Percentiles rank a stretch among this genome's conserved stretches.
These are phyloP conservation scores for Apiospora hydei DNA, from an alignment of 2,329 filamentous ascomycete genomes.

Conservation along the genomic window DNA sequence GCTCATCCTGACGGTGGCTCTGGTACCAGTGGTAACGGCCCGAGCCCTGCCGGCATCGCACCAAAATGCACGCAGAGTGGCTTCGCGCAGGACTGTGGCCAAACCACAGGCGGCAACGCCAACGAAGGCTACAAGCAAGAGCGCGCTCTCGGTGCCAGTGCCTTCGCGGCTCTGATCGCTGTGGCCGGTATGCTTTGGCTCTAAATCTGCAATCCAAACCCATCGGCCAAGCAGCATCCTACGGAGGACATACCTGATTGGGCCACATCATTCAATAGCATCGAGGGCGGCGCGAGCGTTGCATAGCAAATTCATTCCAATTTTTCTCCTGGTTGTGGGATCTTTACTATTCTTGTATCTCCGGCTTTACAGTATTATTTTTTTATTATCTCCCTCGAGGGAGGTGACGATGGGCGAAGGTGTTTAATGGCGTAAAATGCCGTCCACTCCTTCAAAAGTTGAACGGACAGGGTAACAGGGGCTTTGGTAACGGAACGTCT, in stretches of 20 bases:
- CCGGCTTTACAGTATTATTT: neutral
- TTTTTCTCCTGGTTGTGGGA: neutral
- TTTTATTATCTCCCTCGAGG: neutral
- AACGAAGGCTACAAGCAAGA: constrained; percentile 39
- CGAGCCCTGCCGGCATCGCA: constrained; percentile 29
- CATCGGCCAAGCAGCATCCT: neutral
- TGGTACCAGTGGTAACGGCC: constrained; percentile 26
- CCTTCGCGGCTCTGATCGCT: constrained; percentile 42
- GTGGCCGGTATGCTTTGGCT: constrained; percentile 41
- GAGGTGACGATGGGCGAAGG: neutral
- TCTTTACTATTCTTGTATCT: neutral
- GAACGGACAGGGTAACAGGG: neutral
- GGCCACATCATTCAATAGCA: neutral
- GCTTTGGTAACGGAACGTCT: neutral
- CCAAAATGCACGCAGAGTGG: constrained; percentile 35
- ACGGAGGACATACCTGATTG: neutral
- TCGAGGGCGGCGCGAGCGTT: constrained; percentile 30
- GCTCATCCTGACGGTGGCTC: constrained; percentile 30
- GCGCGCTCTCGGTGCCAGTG: constrained; percentile 39
- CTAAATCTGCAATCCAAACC: constrained; percentile 28
- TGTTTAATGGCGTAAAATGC: constrained; percentile 3
- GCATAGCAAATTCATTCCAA: neutral
- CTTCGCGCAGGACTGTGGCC: constrained; percentile 40
- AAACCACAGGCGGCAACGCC: constrained; percentile 24
- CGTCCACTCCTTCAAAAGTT: neutral